Conservation (phyloP, 2,329 filamentous ascomycete species). For the Talaromyces atroroseus region DNA sequence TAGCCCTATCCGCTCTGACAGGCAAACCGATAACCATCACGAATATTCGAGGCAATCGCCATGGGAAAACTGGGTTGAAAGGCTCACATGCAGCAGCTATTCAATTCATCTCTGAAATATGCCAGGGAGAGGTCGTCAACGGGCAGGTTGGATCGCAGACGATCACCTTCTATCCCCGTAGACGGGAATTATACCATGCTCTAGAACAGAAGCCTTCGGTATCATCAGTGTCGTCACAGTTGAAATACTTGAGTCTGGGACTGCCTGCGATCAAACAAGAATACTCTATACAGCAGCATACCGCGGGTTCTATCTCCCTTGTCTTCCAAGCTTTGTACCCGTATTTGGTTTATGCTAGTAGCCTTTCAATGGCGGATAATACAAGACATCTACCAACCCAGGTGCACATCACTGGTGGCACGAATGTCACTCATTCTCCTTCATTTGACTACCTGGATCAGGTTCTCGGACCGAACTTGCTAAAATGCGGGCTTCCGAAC, state of each 20-base stretch:
- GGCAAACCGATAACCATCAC: conserved; percentile 46
- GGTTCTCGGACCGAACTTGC: conserved; percentile 52
- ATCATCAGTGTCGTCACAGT: neutral
- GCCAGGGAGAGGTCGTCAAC: conserved; percentile 37
- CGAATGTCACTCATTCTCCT: conserved; percentile 52
- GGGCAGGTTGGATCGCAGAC: conserved; percentile 31
- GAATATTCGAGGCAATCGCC: conserved; percentile 49
- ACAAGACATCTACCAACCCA: conserved; percentile 19
- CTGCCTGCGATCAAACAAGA: conserved; percentile 23
- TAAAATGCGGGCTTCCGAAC: conserved; percentile 45
- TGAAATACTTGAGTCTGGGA: conserved; percentile 8
- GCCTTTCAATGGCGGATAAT: conserved; percentile 7
- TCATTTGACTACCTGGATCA: conserved; percentile 53
- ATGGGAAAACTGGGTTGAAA: conserved; percentile 51
- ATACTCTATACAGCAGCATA: conserved; percentile 40
- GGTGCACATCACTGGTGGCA: conserved; percentile 52
- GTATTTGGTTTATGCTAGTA: conserved; percentile 46
- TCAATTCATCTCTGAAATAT: conserved; percentile 47
- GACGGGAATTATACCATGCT: neutral
- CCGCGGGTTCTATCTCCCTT: conserved; percentile 51
- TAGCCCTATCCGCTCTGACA: conserved; percentile 52
- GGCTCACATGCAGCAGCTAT: conserved; percentile 53
- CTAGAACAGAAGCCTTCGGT: neutral
- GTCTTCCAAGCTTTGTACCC: conserved; percentile 57
- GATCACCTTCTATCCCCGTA: conserved; percentile 29